A percentile compares a stretch with the other conserved stretches of the same genome.
phyloP scores from a whole-genome alignment of 139 green algal species.

The Chlamydomonas sp. region DNA sequence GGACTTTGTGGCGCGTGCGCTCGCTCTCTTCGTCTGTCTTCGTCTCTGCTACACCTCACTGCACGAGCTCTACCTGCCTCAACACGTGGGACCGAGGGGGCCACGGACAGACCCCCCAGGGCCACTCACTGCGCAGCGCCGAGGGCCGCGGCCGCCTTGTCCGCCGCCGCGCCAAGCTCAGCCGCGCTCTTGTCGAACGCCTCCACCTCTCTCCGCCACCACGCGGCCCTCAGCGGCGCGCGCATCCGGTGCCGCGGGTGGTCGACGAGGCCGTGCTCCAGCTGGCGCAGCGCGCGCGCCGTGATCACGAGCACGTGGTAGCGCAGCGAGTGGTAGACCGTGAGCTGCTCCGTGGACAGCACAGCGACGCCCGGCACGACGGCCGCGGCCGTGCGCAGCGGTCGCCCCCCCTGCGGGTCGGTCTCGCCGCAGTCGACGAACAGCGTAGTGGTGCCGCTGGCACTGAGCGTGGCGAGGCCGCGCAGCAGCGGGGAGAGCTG shows the following conservation, averaged over 20 bases:
- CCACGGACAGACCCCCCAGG: too few relatives aligned
- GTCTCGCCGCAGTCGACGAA: constrained; percentile 18
- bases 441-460: constrained; percentile 17
- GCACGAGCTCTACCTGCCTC: too few relatives aligned
- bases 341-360: constrained; percentile 57
- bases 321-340: constrained; percentile 82
- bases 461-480: background rate
- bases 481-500: background rate
- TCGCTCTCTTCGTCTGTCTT: too few relatives aligned
- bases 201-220: constrained; percentile 13
- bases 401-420: constrained; percentile 9
- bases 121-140: too few relatives aligned
- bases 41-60: too few relatives aligned
- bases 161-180: too few relatives aligned
- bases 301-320: constrained; percentile 74
- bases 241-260: constrained; percentile 10
- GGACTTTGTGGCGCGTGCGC: too few relatives aligned
- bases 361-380: constrained; percentile 55
- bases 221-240: constrained; percentile 18
- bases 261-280: constrained; percentile 44
- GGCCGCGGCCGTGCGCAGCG: constrained; percentile 16
- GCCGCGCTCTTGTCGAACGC: constrained; percentile 7
- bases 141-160: too few relatives aligned
- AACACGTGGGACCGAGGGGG: too few relatives aligned
- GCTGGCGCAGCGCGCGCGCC: constrained; percentile 29